Evolutionary conservation across 1,284 basidiomycete genomes (phyloP), one percentile per base, ranked within the genome.

Genomic region (Malassezia pachydermatis): DNA sequence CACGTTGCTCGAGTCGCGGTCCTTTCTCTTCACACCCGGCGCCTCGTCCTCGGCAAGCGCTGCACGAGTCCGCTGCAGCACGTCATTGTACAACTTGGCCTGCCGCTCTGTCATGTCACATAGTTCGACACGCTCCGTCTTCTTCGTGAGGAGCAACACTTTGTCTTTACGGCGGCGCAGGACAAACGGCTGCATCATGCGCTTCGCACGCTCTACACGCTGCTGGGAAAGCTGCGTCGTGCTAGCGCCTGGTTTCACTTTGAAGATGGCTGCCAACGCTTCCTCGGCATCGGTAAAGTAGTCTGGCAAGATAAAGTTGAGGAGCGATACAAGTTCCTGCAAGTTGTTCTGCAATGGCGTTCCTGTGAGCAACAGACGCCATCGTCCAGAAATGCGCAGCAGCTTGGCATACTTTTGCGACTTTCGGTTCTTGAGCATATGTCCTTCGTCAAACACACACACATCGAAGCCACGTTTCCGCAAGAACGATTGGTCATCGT

Each of bases 181-280:
- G 23, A 98, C 90, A 70, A 99, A 99, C 0, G 94, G 94, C 14
- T 87, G 90, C 83, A 99, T 89, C 89, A 99, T 95, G 72, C 86
- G 88, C 75, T 96, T 94, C 5, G 94, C 94, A 47, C 92, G 77
- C 41, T 88, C 86, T 22, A 95, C 85, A 38, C 90, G 82, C 70
- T 89, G 84, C 67, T 86, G 82, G 5, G 89, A 85, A 13, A 98
- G 81, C 34, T 94, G 72, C 34, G 84, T 85, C 41, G 86, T 81
- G 56, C 85, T 86, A 9, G 84, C 83, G 62, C 88, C 85, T 5
- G 85, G 83, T 62, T 87, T 88, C 30, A 88, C 86, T 74, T 96
- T 98, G 81, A 98, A 99, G 60, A 99, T 94, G 11, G 88, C 85
- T 11, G 87, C 81, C 6, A 99, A 76, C 5, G 84, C 81, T 27